Evolutionary conservation across 148 eudicot genomes (phyloP), one percentile per base, ranked within the genome.

Genomic region (Fagopyrum homotropicum): DNA sequence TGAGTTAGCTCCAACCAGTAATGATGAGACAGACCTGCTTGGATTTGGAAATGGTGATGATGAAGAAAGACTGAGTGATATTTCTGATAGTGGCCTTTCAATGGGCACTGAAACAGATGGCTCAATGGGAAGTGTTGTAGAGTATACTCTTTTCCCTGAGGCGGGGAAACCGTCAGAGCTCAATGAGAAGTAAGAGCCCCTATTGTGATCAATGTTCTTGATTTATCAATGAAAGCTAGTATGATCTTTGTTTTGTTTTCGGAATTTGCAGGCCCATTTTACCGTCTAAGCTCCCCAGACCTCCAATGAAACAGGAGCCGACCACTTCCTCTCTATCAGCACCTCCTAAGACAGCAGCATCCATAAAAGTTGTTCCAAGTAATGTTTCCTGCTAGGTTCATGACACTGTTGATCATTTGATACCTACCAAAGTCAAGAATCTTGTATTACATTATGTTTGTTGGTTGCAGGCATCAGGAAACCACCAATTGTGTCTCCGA

Each of bases 101-200:
- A 89, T 95, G 97, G 97, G 93, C 69, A 95, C 98, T 19, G 98
- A 95, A 82, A 90, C 98, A 15, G 97, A 95, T 83, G 98, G 95
- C 49, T 92, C 98, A 22, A 80, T 90, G 12, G 83, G 83, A 70
- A 95, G 93, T 79, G 88, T 88, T 51, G 96, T 90, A 43, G 98
- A 90, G 81, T 85, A 86, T 57, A 95, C 97, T 50, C 97, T 95
- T 80, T 95, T 95, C 75, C 97, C 98, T 7, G 97, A 95, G 81
- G 79, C 78, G 9, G 69, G 77, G 50, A 86, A 86, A 77, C 82
- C 85, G 16, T 63, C 82, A 15, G 91, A 87, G 63, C 79, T 61
- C 75, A 46, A 70, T 26, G 90, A 87, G 52, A 88, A 84, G 95
- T 90, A 80, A 81, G 40, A 35, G 40, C 40, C 40, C 40, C 40